phyloP scores from a whole-genome alignment of 805 yeast genomes.

The Pichia nanzhaoensis region DNA sequence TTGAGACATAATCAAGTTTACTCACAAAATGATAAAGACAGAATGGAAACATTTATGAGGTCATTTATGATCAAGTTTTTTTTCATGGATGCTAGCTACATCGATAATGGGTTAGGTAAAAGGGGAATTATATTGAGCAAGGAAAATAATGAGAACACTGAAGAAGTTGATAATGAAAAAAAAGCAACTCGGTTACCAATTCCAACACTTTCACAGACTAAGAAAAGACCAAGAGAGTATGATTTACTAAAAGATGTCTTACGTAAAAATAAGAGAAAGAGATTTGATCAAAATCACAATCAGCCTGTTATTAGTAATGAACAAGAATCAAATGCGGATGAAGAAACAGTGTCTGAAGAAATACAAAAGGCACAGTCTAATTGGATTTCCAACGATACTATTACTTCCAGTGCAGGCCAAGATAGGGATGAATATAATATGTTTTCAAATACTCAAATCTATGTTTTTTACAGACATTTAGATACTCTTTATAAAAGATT shows the following conservation, averaged over 20 bases:
- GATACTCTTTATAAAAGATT: conserved; percentile 77
- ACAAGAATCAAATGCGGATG: neutral
- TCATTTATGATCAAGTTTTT: conserved; percentile 71
- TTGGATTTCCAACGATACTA: conserved; percentile 30
- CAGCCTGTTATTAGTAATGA: neutral
- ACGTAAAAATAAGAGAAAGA: conserved; percentile 34
- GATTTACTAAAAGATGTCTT: conserved; percentile 56
- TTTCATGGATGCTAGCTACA: conserved; percentile 43
- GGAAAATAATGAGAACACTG: conserved; percentile 18
- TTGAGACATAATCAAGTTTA: conserved; percentile 64
- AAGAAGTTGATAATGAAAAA: conserved; percentile 9
- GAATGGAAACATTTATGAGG: conserved; percentile 62
- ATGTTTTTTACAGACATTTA: conserved; percentile 82
- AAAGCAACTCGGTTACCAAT: conserved; percentile 6
- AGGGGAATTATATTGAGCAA: conserved; percentile 28
- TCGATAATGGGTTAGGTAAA: conserved; percentile 35
- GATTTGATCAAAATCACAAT: conserved; percentile 8
- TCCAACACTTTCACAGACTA: conserved; percentile 27
- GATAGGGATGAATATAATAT: conserved; percentile 58
- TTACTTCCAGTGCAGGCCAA: conserved; percentile 21
- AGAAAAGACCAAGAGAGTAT: conserved; percentile 47
- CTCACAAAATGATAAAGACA: conserved; percentile 75
- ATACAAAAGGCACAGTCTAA: conserved; percentile 29
- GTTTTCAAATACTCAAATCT: conserved; percentile 83
- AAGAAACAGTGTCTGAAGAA: conserved; percentile 18